Conservation (phyloP, 176 grass and related monocot species). For the Musa acuminata region DNA sequence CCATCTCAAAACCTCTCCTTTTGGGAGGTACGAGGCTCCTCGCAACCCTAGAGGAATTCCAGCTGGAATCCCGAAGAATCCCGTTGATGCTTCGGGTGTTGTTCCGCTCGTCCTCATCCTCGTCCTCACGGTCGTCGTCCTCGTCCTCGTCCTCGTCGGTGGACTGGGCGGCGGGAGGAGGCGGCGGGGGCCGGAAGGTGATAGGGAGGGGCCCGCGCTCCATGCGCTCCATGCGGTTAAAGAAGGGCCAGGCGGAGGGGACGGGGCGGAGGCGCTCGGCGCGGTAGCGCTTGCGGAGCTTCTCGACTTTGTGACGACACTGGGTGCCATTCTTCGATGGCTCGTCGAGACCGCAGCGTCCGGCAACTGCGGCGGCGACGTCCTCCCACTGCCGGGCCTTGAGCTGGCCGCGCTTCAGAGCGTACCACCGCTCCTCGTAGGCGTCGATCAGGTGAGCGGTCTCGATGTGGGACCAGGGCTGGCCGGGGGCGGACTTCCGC, state of each 20-base stretch:
- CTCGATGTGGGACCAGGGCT: slow-evolving; percentile 75
- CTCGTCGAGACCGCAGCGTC: slow-evolving; percentile 33
- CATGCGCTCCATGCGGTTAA: slow-evolving; percentile 65
- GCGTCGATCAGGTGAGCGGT: slow-evolving; percentile 88
- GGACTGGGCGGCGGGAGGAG: slow-evolving; percentile 20
- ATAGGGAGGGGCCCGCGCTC: slow-evolving; percentile 57
- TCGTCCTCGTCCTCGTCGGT: slow-evolving; percentile 19
- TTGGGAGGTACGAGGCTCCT: slow-evolving; percentile 37
- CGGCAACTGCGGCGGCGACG: slow-evolving; percentile 47
- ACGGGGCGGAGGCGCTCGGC: slow-evolving; percentile 51
- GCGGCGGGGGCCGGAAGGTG: slow-evolving; percentile 17
- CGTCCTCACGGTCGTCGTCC: slow-evolving; percentile 22
- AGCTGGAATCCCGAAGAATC: slow-evolving; percentile 39
- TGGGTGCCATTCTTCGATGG: slow-evolving; percentile 81
- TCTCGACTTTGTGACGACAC: slow-evolving; percentile 99
- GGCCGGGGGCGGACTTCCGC: slow-evolving; percentile 61
- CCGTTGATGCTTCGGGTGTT: slow-evolving; percentile 76
- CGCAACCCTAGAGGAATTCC: slow-evolving; percentile 15
- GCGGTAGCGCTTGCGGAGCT: slow-evolving; percentile 91
- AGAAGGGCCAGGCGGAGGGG: slow-evolving; percentile 77
- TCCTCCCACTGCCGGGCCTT: slow-evolving; percentile 98
- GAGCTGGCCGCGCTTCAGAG: slow-evolving; percentile 69
- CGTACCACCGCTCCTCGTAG: slow-evolving; percentile 78
- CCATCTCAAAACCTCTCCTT: slow-evolving; percentile 39
- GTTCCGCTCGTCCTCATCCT: slow-evolving; percentile 35